Percentiles rank a stretch among this genome's conserved stretches.
Conservation (phyloP, 257 asterid species). For the Ehretia macrophylla region DNA sequence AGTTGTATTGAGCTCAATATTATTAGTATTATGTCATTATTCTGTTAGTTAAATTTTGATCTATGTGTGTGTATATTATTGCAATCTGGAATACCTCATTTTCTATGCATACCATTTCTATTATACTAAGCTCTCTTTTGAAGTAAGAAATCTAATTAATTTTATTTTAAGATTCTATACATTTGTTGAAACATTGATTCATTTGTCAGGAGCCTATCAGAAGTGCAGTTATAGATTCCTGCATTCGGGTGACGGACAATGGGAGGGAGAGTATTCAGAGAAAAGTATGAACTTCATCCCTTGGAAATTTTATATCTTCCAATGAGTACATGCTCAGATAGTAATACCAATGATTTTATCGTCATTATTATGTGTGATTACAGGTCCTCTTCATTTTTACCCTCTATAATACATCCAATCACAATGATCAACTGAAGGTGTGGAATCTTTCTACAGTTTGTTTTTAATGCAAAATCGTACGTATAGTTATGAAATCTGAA, state of each 20-base stretch:
- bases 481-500: conserved; percentile 17
- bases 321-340: not conserved
- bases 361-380: conserved; percentile 15
- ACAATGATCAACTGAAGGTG: conserved; percentile 91
- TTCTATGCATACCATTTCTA: no score
- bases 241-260: conserved; percentile 92
- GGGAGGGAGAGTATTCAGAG: conserved; percentile 95
- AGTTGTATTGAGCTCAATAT: not conserved
- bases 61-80: not conserved
- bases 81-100: not conserved
- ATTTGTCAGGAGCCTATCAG: conserved; percentile 76
- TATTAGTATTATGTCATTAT: not conserved
- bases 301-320: not conserved
- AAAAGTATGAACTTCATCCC: conserved; percentile 45
- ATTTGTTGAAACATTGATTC: not conserved
- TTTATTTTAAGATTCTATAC: no score
- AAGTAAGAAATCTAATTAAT: no score
- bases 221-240: conserved; percentile 91
- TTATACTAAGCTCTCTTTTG: no score
- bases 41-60: not conserved
- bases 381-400: conserved; percentile 88
- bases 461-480: conserved; percentile 4
- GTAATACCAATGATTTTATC: not conserved
- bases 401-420: conserved; percentile 81
- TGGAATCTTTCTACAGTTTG: conserved; percentile 17